Evolutionary conservation across 2,329 filamentous ascomycete species (phyloP), one percentile per base, ranked within the genome.

Genomic region (Paecilomyces dactylethromorphus): DNA sequence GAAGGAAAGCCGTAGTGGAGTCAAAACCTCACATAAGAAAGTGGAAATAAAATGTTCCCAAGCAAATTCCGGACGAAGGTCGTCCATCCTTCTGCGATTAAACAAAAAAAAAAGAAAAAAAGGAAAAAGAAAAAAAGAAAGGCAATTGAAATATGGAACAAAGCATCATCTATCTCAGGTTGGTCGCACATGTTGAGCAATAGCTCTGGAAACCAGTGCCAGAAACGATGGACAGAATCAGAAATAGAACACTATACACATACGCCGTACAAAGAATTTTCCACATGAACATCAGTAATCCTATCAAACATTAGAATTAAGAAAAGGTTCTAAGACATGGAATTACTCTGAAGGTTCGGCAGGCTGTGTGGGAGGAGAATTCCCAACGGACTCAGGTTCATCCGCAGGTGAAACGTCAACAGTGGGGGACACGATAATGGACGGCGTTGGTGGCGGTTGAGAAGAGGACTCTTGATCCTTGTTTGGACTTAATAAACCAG

Each of bases 391-490:
- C n/a, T 52, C 50, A 12, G 50, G 53, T n/a, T 62, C 58, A 54
- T 67, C 59, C 54, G 64, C 62, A 56, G 63, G 63, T 32, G 65
- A 60, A n/a, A 60, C 59, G 22, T 64, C 60, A 26, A 50, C 52
- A 32, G 60, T 66, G 3, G 62, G 59, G 11, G 74, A 76, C 29
- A 76, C 68, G n/a, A 76, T 63, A 54, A 76, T 75, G 11, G 71
- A 67, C 22, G 71, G 71, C 2, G 71, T 69, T 26, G 59, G 59
- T 15, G 69, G 66, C 53, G 64, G 58, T 53, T 64, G 64, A 24
- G 63, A 62, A 26, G 58, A 39, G 18, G 57, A 33, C 22, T 65
- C 62, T 49, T 68, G 65, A 29, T 67, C 66, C 45, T 63, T 61
- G 54, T 66, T 69, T 12, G 64, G 59, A 8, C 66, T 58, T 8